phyloP scores from a whole-genome alignment of 495 filamentous ascomycete genomes.

The Penicillium roqueforti region DNA sequence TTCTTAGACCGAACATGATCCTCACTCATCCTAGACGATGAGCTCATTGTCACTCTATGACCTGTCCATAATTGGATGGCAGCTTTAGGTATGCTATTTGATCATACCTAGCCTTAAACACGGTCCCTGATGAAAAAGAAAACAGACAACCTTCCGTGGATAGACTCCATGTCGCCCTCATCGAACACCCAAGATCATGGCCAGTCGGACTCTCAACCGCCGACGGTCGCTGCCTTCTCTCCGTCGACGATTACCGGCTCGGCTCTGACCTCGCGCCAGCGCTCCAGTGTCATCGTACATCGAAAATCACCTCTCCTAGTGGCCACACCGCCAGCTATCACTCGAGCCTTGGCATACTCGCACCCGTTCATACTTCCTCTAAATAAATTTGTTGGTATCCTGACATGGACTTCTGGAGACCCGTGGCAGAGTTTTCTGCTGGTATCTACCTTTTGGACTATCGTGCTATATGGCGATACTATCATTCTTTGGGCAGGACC shows the following conservation, averaged over 20 bases:
- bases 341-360: slow-evolving; percentile 85
- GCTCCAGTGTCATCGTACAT: slow-evolving; percentile 89
- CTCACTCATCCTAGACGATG: slow-evolving; percentile 18
- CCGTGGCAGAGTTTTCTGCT: slow-evolving; percentile 96
- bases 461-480: slow-evolving; percentile 78
- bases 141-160: slow-evolving; percentile 60
- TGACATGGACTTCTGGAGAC: slow-evolving; percentile 91
- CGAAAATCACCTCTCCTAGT: slow-evolving; percentile 92
- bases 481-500: slow-evolving; percentile 78
- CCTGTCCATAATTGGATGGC: slow-evolving; percentile 54
- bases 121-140: slow-evolving; percentile 19
- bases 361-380: slow-evolving; percentile 87
- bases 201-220: slow-evolving; percentile 49
- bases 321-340: slow-evolving; percentile 90
- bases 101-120: slow-evolving; percentile 3
- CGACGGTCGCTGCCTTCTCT: slow-evolving; percentile 82
- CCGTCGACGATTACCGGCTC: slow-evolving; percentile 68
- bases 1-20: slow-evolving; percentile 17
- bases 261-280: slow-evolving; percentile 65
- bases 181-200: slow-evolving; percentile 37
- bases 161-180: slow-evolving; percentile 54
- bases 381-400: slow-evolving; percentile 73
- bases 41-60: slow-evolving; percentile 27
- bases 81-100: slow-evolving; percentile 52
- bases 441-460: slow-evolving; percentile 76